Base-by-base conservation (phyloP, 1,284 basidiomycete genomes). In the Trichosporon sp. region DNA sequence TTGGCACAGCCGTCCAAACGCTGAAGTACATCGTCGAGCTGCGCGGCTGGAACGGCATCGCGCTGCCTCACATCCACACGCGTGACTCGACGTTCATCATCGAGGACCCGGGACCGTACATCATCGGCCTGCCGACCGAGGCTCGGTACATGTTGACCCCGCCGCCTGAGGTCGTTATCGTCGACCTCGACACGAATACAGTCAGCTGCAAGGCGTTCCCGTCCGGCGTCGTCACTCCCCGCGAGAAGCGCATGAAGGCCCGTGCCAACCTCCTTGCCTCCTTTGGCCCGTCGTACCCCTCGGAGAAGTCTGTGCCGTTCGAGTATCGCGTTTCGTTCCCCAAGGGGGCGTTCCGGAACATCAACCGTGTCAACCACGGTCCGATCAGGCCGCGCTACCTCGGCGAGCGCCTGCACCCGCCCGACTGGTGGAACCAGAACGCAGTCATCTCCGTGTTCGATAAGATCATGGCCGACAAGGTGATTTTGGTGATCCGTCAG, bases 281-380 rank as follows among this genome's bases (percentile, higher is more conserved):
- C 0, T 91, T 96, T 76, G 94, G 95, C 65, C 88, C 89, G 31
- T 68, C 69, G 0, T 81, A 75, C 61, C 76, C 71, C 8, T 26
- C 65, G 4, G 71, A 74, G 37, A 67, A 59, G 65, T 68, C 71
- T 10, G 80, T 86, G 5, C 86, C 87, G 1, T 75, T 80, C 73
- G 96, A 98, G 83, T 93, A 96, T 86, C 94, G 95, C 80, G 93
- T 97, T 79, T 93, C 96, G 2, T 98, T 96, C 85, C 94, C 96
- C 2, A 92, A 91, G 1, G 94, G 94, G 38, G 77, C 80, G 56
- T 86, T 87, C 80, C 77, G 84, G 5, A 84, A 85, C 16, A 80
- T 86, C 73, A 80, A 81, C 68, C 67, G 76, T 32, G 74, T 84
- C 61, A 71, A 72, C 26, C 74, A 78, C 40, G 76, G 75, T 4